Evolutionary conservation across 1,139 yeast genomes (phyloP), one percentile per base, ranked within the genome.

Genomic region (Meyerozyma elateridarum): DNA sequence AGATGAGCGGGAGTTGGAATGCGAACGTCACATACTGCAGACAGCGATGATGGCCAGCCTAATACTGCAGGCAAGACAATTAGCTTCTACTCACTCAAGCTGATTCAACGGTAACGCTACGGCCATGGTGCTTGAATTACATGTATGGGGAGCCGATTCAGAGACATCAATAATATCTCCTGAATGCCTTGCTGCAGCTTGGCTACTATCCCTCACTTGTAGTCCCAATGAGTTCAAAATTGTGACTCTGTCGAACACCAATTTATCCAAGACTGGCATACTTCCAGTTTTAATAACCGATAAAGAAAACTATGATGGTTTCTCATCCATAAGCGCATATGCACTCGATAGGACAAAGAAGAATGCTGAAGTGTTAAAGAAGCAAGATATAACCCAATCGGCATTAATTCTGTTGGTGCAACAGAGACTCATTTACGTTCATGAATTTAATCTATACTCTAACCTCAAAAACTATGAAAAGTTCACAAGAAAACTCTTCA

Each of bases 401-500:
- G 27, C 27, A 7, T 14, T 20, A 9, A 20, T 20, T 6, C 25
- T 15, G 25, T 28, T 20, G 19, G 14, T 28, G 11, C 17, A 27
- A 5, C 9, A 18, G 17, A 17, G 20, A 11, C 29, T 27, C 19
- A 33, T 36, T 20, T 52, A 63, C 18, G 56, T 80, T 20, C 75
- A 84, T 20, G 73, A 71, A 36, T 85, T 81, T 53, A 75, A 78
- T 36, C 55, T 79, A 26, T 85, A 73, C 47, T 59, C 81, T 30
- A 73, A 79, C 41, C 64, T 70, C 20, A 61, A 59, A 20, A 85
- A 85, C 54, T 85, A 82, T 52, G 88, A 79, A 42, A 51, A 62
- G 11, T 76, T 70, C 37, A 76, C 89, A 1, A 64, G 93, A 35
- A 78, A 79, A 29, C 52, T 74, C 17, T 79, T 82, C 49, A 63